phyloP scores from a whole-genome alignment of 352 stramenopile genomes.

The Globisporangium solare region DNA sequence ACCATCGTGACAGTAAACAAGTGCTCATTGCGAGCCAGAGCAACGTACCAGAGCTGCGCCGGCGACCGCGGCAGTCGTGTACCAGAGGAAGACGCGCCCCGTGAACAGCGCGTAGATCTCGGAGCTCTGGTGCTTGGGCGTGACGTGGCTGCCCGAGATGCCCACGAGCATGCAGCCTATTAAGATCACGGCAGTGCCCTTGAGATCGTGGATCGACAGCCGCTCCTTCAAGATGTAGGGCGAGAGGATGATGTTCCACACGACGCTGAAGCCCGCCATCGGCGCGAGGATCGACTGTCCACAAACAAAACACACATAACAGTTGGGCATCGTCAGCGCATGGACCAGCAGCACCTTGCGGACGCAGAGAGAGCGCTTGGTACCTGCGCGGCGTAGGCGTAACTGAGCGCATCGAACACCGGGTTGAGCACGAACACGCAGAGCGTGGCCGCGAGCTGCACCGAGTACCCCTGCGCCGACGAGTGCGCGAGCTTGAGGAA shows the following conservation, averaged over 20 bases:
- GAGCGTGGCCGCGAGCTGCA: slow-evolving; percentile 66
- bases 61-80: slow-evolving; percentile 40
- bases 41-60: slow-evolving; percentile 39
- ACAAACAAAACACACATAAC: too few species aligned
- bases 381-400: slow-evolving; percentile 77
- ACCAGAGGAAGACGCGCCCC: slow-evolving; percentile 68
- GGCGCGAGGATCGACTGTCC: slow-evolving; percentile 73
- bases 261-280: slow-evolving; percentile 85
- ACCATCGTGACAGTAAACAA: neutral
- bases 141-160: slow-evolving; percentile 77
- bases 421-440: slow-evolving; percentile 84
- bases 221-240: slow-evolving; percentile 80
- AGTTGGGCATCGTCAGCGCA: neutral
- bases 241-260: slow-evolving; percentile 85
- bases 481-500: slow-evolving; percentile 85
- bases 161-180: slow-evolving; percentile 70
- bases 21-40: neutral
- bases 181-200: slow-evolving; percentile 71
- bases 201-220: slow-evolving; percentile 66
- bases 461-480: slow-evolving; percentile 37
- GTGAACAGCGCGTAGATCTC: slow-evolving; percentile 81
- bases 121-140: slow-evolving; percentile 62
- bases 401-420: slow-evolving; percentile 84
- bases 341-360: neutral
- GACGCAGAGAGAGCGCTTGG: neutral